Evolutionary conservation across 495 filamentous ascomycete genomes (phyloP).

Genomic region (Evansstolkia leycettana): DNA sequence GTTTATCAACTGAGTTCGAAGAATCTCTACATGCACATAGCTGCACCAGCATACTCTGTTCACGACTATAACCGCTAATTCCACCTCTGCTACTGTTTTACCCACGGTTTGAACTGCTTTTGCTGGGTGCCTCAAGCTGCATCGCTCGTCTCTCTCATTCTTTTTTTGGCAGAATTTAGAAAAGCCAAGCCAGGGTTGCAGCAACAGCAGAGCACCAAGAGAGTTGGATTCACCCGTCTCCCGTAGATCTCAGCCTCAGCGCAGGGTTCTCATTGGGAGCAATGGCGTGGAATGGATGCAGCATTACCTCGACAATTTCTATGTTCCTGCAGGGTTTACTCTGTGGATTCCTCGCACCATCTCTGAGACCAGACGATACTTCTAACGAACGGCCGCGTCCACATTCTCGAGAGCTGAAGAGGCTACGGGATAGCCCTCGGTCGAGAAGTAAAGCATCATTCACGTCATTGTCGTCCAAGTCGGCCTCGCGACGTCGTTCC

Average conservation of each 20-base stretch:
- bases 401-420: slow-evolving; percentile 18
- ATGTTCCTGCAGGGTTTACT: slow-evolving; percentile 22
- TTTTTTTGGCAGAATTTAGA: slow-evolving; percentile 14
- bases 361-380: slow-evolving; percentile 6
- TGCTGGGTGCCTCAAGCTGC: slow-evolving; percentile 19
- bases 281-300: slow-evolving; percentile 10
- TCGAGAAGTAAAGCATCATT: slow-evolving; percentile 6
- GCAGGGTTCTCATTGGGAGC: slow-evolving; percentile 2
- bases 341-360: slow-evolving; percentile 16
- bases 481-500: slow-evolving; percentile 6
- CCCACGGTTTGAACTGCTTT: no score
- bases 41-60: no score
- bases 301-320: slow-evolving; percentile 22
- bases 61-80: no score
- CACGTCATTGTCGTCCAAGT: slow-evolving; percentile 4
- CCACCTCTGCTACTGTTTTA: no score
- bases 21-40: no score
- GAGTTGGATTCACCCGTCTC: no score
- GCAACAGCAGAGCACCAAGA: slow-evolving; percentile 8
- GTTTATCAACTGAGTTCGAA: no score
- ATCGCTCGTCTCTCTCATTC: slow-evolving; percentile 11
- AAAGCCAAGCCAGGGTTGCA: slow-evolving; percentile 8
- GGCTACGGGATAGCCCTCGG: slow-evolving; percentile 9
- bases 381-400: slow-evolving; percentile 14
- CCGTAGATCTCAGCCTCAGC: slow-evolving; percentile 11